Evolutionary conservation across 179 eudicot species (phyloP).

Genomic region (Spinacia oleracea): DNA sequence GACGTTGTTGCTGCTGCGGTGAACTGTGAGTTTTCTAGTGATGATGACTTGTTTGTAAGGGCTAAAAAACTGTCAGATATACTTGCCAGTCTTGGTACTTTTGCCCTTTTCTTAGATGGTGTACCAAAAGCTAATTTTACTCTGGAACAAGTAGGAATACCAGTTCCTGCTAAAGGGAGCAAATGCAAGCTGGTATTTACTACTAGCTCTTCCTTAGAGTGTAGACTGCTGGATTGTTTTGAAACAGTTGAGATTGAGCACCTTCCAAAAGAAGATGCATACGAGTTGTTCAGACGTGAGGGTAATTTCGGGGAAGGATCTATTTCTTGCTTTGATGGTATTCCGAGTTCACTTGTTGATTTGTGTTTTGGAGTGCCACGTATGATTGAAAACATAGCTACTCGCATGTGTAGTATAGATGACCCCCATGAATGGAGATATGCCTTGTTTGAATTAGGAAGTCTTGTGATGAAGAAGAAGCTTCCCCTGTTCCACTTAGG

Average conservation of each 20-base stretch:
- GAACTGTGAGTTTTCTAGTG: not conserved
- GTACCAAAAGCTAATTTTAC: conserved; percentile 1
- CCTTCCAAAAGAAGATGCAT: conserved; percentile 13
- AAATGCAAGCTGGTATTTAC: conserved; percentile 13
- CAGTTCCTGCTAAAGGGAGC: conserved; percentile 4
- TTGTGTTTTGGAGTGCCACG: conserved; percentile 8
- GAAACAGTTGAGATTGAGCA: not conserved
- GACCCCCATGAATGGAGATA: conserved; percentile 11
- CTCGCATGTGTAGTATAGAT: not conserved
- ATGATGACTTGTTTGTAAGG: not conserved
- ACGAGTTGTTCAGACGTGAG: conserved; percentile 11
- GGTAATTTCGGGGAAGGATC: not conserved
- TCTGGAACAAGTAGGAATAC: not conserved
- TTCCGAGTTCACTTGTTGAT: conserved; percentile 2
- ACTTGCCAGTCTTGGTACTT: conserved; percentile 1
- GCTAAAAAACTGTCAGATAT: not conserved
- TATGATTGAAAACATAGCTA: not conserved
- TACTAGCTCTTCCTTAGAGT: not conserved
- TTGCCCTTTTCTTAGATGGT: conserved; percentile 23
- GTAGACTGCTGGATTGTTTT: not conserved
- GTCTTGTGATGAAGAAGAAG: not conserved
- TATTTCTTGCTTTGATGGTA: not conserved
- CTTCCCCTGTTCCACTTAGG: not conserved
- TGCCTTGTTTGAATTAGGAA: not conserved
- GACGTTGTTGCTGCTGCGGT: conserved; percentile 14